These are phyloP conservation scores for Hypoxylon sp. DNA, from an alignment of 2,329 filamentous ascomycete species.

Conservation along the genomic window DNA sequence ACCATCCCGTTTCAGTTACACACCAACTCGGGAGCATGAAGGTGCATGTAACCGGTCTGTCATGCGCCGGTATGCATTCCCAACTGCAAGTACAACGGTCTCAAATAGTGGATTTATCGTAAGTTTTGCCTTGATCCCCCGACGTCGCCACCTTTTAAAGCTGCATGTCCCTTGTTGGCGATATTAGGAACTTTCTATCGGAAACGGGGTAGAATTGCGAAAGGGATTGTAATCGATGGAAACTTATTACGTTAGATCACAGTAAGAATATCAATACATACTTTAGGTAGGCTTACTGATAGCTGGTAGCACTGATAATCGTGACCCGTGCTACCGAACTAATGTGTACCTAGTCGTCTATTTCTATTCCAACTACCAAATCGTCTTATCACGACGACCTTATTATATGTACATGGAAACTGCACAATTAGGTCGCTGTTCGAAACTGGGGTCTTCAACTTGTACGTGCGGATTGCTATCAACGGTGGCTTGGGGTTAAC, in stretches of 20 bases:
- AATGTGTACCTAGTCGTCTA: too few species aligned
- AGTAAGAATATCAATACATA: not conserved
- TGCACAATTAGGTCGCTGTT: not conserved
- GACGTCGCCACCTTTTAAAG: not conserved
- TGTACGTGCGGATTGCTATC: not conserved
- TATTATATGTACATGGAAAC: not conserved
- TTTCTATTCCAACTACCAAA: too few species aligned
- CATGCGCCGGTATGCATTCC: slow-evolving; percentile 13
- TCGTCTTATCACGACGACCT: too few species aligned
- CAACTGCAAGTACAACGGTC: not conserved
- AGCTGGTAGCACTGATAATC: too few species aligned
- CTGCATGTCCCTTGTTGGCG: not conserved
- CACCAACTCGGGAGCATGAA: slow-evolving; percentile 21
- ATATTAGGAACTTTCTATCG: not conserved
- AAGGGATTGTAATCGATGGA: not conserved
- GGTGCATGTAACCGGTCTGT: slow-evolving; percentile 19
- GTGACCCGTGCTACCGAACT: too few species aligned
- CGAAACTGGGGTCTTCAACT: not conserved
- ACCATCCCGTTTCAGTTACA: slow-evolving; percentile 23
- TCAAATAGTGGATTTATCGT: slow-evolving; percentile 3
- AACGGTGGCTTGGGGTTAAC: not conserved
- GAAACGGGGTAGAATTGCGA: not conserved
- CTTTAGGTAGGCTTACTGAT: too few species aligned
- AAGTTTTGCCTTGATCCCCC: slow-evolving; percentile 4
- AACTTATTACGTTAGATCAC: not conserved